Evolutionary conservation across 441 rosid genomes (phyloP), one percentile per base, ranked within the genome.

Genomic region (Dalechampia spathulata): DNA sequence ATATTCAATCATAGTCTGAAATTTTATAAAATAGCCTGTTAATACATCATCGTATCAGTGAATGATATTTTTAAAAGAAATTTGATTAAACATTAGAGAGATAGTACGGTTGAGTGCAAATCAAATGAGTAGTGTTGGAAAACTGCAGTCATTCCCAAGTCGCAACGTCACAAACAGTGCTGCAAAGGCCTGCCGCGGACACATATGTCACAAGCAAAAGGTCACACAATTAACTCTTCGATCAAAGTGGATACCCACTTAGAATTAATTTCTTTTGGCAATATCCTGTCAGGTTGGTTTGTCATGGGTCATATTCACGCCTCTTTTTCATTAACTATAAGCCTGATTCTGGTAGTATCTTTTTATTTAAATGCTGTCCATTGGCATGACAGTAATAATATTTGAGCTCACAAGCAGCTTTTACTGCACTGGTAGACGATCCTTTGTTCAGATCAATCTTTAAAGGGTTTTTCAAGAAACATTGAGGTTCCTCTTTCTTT

Each of bases 391-490:
- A 55, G 63, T 49, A 66, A 51, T 56, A 34, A 45, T 49, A 57
- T 36, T 63, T 52, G 60, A 46, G 40, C 42, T 53, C 56, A 68
- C 69, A 20, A 46, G 52, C 63, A 58, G 63, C 72, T 67, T 71
- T 78, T 55, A 71, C 63, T 71, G 70, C 61, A 26, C 30, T 73
- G 75, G 65, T 40, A 12, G 30, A 59, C 7, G 39, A 61, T 17
- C 44, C 47, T 25, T 52, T 62, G 62, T 43, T 26, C 16, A 43
- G 38, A 37, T 46, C 45, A 23, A 53, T 42, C 34, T 50, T 5
- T 40, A 38, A 13, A 13, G 38, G 38, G 11, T 16, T 7, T 49
- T 0, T 51, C 25, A 40, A 37, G 0, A 38, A 39, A 22, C 13
- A 50, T 23, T 59, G 65, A 59, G 65, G 67, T 62, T 61, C 64